Conservation (phyloP, 176 grass and related monocot species). For the Tillandsia fasciculata region DNA sequence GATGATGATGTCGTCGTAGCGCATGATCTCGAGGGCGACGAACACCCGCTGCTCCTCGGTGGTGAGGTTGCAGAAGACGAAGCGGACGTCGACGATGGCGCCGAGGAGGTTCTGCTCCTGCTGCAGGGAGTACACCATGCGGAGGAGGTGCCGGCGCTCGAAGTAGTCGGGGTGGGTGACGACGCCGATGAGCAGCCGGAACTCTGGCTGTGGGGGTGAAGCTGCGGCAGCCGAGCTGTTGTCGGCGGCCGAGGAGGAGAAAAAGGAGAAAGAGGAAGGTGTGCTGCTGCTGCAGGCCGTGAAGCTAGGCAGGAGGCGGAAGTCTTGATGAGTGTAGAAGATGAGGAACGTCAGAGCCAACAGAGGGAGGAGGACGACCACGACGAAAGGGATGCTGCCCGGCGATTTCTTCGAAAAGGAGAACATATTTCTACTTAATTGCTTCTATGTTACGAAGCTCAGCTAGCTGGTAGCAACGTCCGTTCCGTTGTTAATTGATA, state of each 20-base stretch:
- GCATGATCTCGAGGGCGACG: slow-evolving; percentile 41
- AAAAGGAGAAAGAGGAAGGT: neutral
- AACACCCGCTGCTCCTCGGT: slow-evolving; percentile 39
- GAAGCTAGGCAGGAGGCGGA: neutral
- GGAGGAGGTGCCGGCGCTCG: slow-evolving; percentile 58
- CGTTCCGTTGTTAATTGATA: no score
- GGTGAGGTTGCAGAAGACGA: slow-evolving; percentile 74
- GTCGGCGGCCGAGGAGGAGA: neutral
- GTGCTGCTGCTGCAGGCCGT: neutral
- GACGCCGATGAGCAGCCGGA: slow-evolving; percentile 19
- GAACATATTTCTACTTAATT: slow-evolving; percentile 4
- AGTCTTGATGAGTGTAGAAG: neutral
- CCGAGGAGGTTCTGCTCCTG: slow-evolving; percentile 18
- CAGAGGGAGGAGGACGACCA: slow-evolving; percentile 5
- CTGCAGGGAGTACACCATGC: slow-evolving; percentile 52
- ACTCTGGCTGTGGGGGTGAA: slow-evolving; percentile 8
- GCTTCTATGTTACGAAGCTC: neutral
- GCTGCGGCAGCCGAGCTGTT: neutral
- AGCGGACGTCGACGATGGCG: slow-evolving; percentile 41
- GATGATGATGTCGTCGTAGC: slow-evolving; percentile 50
- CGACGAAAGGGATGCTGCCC: neutral
- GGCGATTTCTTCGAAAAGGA: slow-evolving; percentile 1
- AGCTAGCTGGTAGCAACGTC: no score
- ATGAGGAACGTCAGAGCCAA: neutral
- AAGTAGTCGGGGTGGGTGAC: slow-evolving; percentile 38